Base-by-base conservation (phyloP, 2,329 filamentous ascomycete genomes). In the Arthroderma sp. region DNA sequence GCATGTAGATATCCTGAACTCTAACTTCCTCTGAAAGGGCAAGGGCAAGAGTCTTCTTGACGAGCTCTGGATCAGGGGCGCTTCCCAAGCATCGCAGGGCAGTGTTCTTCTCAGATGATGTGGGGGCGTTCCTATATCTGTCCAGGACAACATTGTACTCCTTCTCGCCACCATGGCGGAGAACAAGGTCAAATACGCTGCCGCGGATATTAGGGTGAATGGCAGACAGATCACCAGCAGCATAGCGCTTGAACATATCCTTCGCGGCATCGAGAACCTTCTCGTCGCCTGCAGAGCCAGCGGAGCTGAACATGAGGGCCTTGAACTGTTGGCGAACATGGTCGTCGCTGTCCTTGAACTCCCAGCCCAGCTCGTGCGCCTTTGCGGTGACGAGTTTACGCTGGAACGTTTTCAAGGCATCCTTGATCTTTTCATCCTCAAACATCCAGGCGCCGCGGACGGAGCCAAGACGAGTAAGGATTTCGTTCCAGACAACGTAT, bases 261-360 rank as follows among this genome's bases (percentile, higher is more conserved):
- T 87, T 83, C 5, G 87, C 83, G 5, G 86, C 85, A 41, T 78
- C 73, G 58, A 89, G 77, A 49, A 94, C 77, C 53, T 75, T 71
- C 56, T 87, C 70, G 56, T 96, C 89, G 31, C 86, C 87, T 38
- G 80, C 75, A 53, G 85, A 70, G 47, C 88, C 89, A 42, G 89
- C 86, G 53, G 74, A 78, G 49, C 84, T 83, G 60, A 96, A 96
- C 61, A 95, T 75, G 60, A 95, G 76, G 9, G 80, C 80, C 72
- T 96, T 96, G 74, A 94, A 93, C 61, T 95, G 88, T 63, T 94
- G 87, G 61, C 88, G 74, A 53, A 95, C 81, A 60, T 95, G 88
- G 41, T 83, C 85, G 55, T 96, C 89, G 3, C 74, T 74, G 28
- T 88, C 83, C 29, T 78, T 81, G 65, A 96, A 94, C 9, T 77